Conservation (phyloP, 2,329 filamentous ascomycete species). For the Apiospora pterosperma region DNA sequence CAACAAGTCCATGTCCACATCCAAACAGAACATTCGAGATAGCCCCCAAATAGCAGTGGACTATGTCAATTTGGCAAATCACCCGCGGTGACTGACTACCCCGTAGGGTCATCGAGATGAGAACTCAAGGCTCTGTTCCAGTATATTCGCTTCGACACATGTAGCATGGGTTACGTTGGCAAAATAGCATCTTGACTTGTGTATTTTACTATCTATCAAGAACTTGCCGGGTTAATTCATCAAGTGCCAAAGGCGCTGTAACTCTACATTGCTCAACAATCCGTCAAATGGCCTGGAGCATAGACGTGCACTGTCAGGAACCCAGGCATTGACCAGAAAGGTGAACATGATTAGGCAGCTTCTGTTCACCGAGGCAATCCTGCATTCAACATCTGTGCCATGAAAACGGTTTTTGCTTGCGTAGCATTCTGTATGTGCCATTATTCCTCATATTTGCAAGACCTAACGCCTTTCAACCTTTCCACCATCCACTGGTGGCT, state of each 20-base stretch:
- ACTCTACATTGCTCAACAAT: neutral
- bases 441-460: constrained; percentile 7
- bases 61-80: neutral
- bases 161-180: neutral
- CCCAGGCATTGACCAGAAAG: neutral
- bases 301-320: neutral
- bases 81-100: neutral
- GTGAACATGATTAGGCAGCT: neutral
- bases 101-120: neutral
- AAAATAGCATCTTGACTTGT: neutral
- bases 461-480: constrained; percentile 5
- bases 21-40: too few species aligned
- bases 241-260: neutral
- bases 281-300: neutral
- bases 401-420: constrained; percentile 1
- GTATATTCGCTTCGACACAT: neutral
- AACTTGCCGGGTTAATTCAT: neutral
- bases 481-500: constrained; percentile 3
- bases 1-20: too few species aligned
- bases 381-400: neutral
- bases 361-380: neutral
- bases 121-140: neutral
- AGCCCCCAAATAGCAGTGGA: too few species aligned
- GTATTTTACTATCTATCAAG: neutral
- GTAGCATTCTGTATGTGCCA: constrained; percentile 8